Evolutionary conservation across 2,329 filamentous ascomycete genomes (phyloP), one percentile per base, ranked within the genome.

Genomic region (Monilinia fructicola): DNA sequence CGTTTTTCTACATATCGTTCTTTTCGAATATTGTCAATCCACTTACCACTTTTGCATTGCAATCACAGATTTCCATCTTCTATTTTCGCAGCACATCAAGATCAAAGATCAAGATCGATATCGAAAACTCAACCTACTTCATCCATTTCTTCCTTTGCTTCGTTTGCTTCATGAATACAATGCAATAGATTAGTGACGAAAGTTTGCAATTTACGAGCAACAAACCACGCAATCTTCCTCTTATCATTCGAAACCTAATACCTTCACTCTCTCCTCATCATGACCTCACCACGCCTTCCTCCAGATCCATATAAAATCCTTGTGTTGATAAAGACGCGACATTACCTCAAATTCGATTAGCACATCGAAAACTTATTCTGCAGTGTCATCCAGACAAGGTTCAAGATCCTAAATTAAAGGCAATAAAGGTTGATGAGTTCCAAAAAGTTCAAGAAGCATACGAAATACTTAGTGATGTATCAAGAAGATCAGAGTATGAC

Each of bases 351-450:
- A 94, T 97, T 77, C 90, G 91, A 74, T 84, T 86, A 62, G 90
- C 91, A 21, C 89, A 97, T 80, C 88, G 91, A 73, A 96, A 96
- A 78, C 87, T 96, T 52, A 91, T 92, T 46, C 85, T 97, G 72
- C 92, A 91, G 78, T 93, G 90, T 76, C 93, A 97, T 73, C 93
- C 93, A 44, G 93, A 97, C 82, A 96, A 97, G 80, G 87, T 96
- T 69, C 89, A 92, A 71, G 86, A 77, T 68, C 69, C 72, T 56
- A 82, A 86, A 21, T 81, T 90, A 74, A 96, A 95, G 79, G 86
- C 87, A 67, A 81, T 87, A 73, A 96, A 93, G 78, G 87, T 91
- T 73, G 89, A 92, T 73, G 89, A 96, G 78, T 99, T 98, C 75
- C 93, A 97, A 78, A 88, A 87, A 76, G 91, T 98, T 44, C 93